Evolutionary conservation across 768 basidiomycete species (phyloP), one percentile per base, ranked within the genome.

Genomic region (Mycena olivaceomarginata): DNA sequence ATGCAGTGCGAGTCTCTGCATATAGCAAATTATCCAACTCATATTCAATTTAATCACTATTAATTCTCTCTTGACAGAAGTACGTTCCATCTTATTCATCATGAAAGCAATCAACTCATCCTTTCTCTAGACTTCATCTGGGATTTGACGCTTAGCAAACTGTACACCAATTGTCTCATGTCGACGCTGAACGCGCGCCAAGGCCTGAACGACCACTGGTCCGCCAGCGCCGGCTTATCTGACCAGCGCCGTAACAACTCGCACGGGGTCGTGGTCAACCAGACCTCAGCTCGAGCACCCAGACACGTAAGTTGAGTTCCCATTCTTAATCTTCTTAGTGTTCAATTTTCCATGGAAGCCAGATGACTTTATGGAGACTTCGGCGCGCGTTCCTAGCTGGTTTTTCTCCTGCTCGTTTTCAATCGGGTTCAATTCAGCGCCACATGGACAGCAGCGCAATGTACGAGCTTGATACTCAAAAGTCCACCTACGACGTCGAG

Each of bases 101-200:
- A 11, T 18, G 11, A 57, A 25, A 57, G 56, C 9, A 25, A 25
- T 31, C 10, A 31, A 13, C 22, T 57, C 3, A 57, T 31, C 13
- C 25, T 2, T 31, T 10, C n/a, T 22, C 22, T 25, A 57, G 56
- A 57, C 56, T 57, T 57, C 56, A 25, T 57, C 56, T 57, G 56
- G 56, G 90, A 90, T 76, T 82, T 91, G 25, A 84, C 89, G 13
- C 82, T 91, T 16, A 85, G 88, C 2, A 90, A 90, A 69, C 84
- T 91, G 10, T 91, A 91, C 79, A 72, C 88, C 22, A 91, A 90
- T 70, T 89, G 89, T 68, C 82, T 90, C 7, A 79, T 91, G 48
- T 90, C 89, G 6, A 89, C 90, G 5, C 84, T 91, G 37, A 90
- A 91, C 67, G 87, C 90, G 39, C 86, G 90, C 10, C 82, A 85